Base-by-base conservation (phyloP, 177 flowering plant genomes). In the Telopea speciosissima region DNA sequence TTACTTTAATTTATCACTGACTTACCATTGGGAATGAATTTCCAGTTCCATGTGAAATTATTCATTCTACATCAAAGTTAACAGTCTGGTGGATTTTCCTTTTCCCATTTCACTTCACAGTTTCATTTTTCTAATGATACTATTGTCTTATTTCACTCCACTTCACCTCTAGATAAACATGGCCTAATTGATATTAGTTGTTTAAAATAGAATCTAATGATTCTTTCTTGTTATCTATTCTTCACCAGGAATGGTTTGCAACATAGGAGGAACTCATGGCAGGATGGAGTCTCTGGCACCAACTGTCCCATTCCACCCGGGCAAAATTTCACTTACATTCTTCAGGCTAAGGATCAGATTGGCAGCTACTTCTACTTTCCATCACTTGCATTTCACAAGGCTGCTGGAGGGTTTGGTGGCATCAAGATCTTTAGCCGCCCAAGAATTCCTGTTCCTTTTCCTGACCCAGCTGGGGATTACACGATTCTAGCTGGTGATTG, bases 231-330 rank as follows among this genome's bases (percentile, higher is more conserved):
- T 17, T 9, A 44, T 44, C 33, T 31, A 31, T 49, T 13, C 22
- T 24, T 64, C 61, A n/a, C 25, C 84, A 95, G 99, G 99, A 84
- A 93, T 76, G 99, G 99, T 7, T 28, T 95, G 59, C 99, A 93
- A 79, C 93, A 95, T 33, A 90, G 99, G 76, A 89, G 88, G 80
- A 95, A 93, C 66, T 95, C 99, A 70, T 95, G 90, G 90, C 89
- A 91, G 69, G 98, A 93, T 79, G 99, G 99, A 64, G 85, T 87
- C 7, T 76, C 61, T 24, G 99, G 99, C 25, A 95, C 99, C 4
- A 91, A 72, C 74, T 95, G 99, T 70, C 97, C 97, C 17, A 93
- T 95, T 71, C 94, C 83, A 17, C 98, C 99, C 1, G 87, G 97
- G 12, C 79, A 79, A 76, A 95, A 95, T 83, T 87, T 91, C 83